These are phyloP conservation scores for Ascobolus immersus DNA, from an alignment of 495 filamentous ascomycete species.

Conservation along the genomic window DNA sequence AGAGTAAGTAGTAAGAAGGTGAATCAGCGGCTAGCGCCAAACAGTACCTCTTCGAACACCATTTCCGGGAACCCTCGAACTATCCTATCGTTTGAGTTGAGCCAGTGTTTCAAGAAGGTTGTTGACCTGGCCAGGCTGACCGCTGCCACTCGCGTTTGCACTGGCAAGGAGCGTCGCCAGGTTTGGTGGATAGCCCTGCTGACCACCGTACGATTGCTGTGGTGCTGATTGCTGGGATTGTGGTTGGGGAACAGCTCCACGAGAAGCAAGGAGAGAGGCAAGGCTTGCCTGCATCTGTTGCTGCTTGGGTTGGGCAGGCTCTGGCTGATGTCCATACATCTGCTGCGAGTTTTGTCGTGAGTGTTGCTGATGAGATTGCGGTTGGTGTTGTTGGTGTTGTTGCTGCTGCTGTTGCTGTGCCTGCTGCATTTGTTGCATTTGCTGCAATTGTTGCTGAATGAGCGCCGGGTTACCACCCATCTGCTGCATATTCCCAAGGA, in stretches of 20 bases:
- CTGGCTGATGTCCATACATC: conserved; percentile 4
- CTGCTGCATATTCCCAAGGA: neutral
- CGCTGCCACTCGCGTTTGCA: conserved; percentile 8
- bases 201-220: conserved; percentile 6
- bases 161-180: conserved; percentile 3
- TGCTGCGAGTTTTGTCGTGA: neutral
- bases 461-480: conserved; percentile 26
- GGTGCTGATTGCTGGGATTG: conserved; percentile 2
- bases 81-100: too few relatives aligned
- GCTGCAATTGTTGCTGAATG: conserved; percentile 42
- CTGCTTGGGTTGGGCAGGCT: neutral
- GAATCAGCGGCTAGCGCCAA: too few relatives aligned
- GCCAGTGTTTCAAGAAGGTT: too few relatives aligned
- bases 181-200: conserved; percentile 2
- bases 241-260: too few relatives aligned
- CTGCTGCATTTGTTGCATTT: conserved; percentile 47
- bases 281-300: too few relatives aligned
- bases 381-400: conserved; percentile 15
- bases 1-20: too few relatives aligned
- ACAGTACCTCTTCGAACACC: too few relatives aligned
- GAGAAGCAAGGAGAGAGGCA: too few relatives aligned
- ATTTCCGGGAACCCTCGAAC: too few relatives aligned
- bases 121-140: conserved; percentile 4
- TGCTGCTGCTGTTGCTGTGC: conserved; percentile 27
- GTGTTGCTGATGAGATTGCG: conserved; percentile 8